Percentiles rank a stretch among this genome's conserved stretches.
Evolutionary conservation across 2,329 filamentous ascomycete genomes (phyloP).

Genomic region (Capronia coronata): DNA sequence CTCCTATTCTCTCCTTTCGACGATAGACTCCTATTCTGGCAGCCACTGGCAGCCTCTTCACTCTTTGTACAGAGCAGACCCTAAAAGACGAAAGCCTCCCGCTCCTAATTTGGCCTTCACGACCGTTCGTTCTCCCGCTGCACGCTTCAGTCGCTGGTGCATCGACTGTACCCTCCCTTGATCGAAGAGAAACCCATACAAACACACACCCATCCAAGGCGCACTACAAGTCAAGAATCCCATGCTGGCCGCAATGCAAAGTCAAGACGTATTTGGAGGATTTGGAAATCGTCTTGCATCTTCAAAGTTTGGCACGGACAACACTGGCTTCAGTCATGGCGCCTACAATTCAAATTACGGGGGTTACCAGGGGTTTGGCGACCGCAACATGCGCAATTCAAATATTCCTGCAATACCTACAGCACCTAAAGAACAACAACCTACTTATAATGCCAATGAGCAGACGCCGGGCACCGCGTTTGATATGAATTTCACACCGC

Average conservation of each 20-base stretch:
- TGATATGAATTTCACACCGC: slow-evolving; percentile 97
- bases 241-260: slow-evolving; percentile 70
- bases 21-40: slow-evolving; percentile 26
- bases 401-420: slow-evolving; percentile 95
- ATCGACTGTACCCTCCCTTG: background rate
- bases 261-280: slow-evolving; percentile 54
- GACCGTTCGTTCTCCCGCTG: slow-evolving; percentile 3
- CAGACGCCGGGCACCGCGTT: slow-evolving; percentile 80
- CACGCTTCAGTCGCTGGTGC: background rate
- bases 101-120: background rate
- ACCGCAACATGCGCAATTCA: slow-evolving; percentile 71
- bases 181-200: background rate
- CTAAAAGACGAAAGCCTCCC: background rate
- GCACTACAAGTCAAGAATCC: slow-evolving; percentile 16
- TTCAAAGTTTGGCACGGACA: slow-evolving; percentile 61
- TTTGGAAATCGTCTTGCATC: slow-evolving; percentile 22
- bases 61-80: slow-evolving; percentile 13
- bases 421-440: slow-evolving; percentile 52
- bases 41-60: slow-evolving; percentile 29
- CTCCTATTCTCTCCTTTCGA: slow-evolving; percentile 19
- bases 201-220: slow-evolving; percentile 11
- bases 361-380: slow-evolving; percentile 68
- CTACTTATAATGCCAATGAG: slow-evolving; percentile 57
- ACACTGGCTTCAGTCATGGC: slow-evolving; percentile 87
- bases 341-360: slow-evolving; percentile 78